phyloP scores from a whole-genome alignment of 768 basidiomycete species.

The Naganishia vaughanmartiniae region DNA sequence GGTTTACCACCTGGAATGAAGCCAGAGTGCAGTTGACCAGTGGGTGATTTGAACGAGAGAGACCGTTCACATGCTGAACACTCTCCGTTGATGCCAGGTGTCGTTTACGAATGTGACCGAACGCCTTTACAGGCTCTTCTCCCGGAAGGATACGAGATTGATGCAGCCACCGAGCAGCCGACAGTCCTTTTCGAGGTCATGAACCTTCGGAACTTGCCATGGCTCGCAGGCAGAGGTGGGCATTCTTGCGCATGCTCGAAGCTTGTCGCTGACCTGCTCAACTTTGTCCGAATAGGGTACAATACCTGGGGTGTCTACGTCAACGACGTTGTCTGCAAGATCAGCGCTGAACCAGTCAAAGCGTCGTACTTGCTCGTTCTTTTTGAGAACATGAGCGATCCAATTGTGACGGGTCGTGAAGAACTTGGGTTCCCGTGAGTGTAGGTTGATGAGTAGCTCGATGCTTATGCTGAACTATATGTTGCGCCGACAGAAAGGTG shows the following conservation, averaged over 20 bases:
- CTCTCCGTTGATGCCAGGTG: neutral
- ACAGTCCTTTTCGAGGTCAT: conserved; percentile 27
- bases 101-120: conserved; percentile 19
- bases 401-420: conserved; percentile 27
- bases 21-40: conserved; percentile 23
- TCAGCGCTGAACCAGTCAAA: neutral
- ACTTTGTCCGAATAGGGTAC: conserved; percentile 3
- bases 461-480: neutral
- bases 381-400: conserved; percentile 29
- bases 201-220: conserved; percentile 28
- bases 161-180: conserved; percentile 9
- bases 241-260: neutral
- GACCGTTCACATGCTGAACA: neutral
- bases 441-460: no score
- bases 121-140: conserved; percentile 9
- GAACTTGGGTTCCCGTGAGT: conserved; percentile 29
- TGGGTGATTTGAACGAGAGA: neutral
- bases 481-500: conserved; percentile 15
- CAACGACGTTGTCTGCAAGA: conserved; percentile 23
- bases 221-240: conserved; percentile 27
- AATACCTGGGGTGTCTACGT: conserved; percentile 31
- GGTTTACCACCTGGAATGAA: conserved; percentile 22
- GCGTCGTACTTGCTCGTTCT: conserved; percentile 28
- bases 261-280: neutral
- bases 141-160: conserved; percentile 23